These are phyloP conservation scores for Saccharum hybrid DNA, from an alignment of 202 grass and related monocot genomes.

Conservation along the genomic window DNA sequence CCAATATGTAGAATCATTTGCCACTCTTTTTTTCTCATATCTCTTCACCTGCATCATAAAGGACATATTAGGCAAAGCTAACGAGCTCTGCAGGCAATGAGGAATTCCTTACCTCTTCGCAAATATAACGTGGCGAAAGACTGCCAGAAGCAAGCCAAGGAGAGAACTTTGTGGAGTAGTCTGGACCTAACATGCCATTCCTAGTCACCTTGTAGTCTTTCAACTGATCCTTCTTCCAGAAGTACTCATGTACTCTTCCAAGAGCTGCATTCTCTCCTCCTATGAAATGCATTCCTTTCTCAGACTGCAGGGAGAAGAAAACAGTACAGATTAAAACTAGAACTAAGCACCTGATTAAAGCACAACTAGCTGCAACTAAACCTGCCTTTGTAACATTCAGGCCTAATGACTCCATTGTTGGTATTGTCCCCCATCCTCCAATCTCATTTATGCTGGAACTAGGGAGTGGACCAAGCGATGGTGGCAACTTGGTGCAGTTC, in stretches of 20 bases:
- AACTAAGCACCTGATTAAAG: background rate
- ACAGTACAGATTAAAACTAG: background rate
- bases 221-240: slow-evolving; percentile 93
- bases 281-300: slow-evolving; percentile 70
- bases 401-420: slow-evolving; percentile 58
- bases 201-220: slow-evolving; percentile 91
- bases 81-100: background rate
- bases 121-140: slow-evolving; percentile 79
- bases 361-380: slow-evolving; percentile 19
- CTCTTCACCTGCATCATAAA: slow-evolving; percentile 63
- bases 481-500: slow-evolving; percentile 67
- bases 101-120: slow-evolving; percentile 64
- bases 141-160: slow-evolving; percentile 93
- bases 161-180: slow-evolving; percentile 91
- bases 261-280: slow-evolving; percentile 81
- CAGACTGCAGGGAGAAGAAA: slow-evolving; percentile 53
- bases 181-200: slow-evolving; percentile 94
- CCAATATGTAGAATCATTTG: slow-evolving; percentile 99
- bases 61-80: slow-evolving; percentile 1
- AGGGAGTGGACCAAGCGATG: slow-evolving; percentile 58
- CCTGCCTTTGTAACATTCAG: slow-evolving; percentile 63
- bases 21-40: slow-evolving; percentile 83
- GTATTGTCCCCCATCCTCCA: slow-evolving; percentile 68
- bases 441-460: slow-evolving; percentile 48
- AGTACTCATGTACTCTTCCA: slow-evolving; percentile 78